Conservation (phyloP, 768 basidiomycete species). For the Tubosaeta sp. region DNA sequence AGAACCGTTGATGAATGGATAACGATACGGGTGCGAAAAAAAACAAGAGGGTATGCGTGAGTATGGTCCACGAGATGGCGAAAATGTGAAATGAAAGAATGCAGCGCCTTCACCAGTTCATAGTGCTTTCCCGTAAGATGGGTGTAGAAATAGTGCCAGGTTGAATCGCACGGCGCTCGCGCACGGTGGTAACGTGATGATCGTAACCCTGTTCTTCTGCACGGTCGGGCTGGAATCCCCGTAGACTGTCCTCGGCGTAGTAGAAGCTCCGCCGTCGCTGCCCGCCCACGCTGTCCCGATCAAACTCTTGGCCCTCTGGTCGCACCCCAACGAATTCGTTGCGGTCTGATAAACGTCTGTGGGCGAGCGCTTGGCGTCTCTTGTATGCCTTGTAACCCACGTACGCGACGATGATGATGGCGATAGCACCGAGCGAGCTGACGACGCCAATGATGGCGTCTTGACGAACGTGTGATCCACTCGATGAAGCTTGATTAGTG, state of each 20-base stretch:
- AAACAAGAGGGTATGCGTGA: slow-evolving; percentile 13
- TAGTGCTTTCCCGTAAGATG: slow-evolving; percentile 73
- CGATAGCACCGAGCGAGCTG: slow-evolving; percentile 73
- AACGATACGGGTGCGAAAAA: slow-evolving; percentile 3
- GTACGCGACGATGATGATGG: slow-evolving; percentile 66
- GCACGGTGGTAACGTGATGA: slow-evolving; percentile 36
- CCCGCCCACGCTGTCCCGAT: slow-evolving; percentile 70
- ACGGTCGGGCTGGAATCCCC: slow-evolving; percentile 46
- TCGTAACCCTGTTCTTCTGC: slow-evolving; percentile 36
- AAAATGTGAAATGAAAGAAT: neutral
- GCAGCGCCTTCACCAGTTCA: slow-evolving; percentile 64
- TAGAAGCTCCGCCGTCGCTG: slow-evolving; percentile 77
- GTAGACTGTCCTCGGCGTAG: slow-evolving; percentile 79
- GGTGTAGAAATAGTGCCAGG: slow-evolving; percentile 72
- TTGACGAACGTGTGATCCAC: slow-evolving; percentile 45
- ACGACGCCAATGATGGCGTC: slow-evolving; percentile 93
- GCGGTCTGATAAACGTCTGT: slow-evolving; percentile 66
- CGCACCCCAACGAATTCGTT: slow-evolving; percentile 37
- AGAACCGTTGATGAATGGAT: neutral
- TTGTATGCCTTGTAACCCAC: slow-evolving; percentile 68
- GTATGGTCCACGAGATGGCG: slow-evolving; percentile 8
- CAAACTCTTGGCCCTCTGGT: slow-evolving; percentile 69
- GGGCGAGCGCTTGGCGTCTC: slow-evolving; percentile 62
- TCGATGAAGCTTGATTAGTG: slow-evolving; percentile 18
- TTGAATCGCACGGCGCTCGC: slow-evolving; percentile 54